Conservation (phyloP, 1,139 yeast genomes). For the Kurtzmaniella quercitrusa region DNA sequence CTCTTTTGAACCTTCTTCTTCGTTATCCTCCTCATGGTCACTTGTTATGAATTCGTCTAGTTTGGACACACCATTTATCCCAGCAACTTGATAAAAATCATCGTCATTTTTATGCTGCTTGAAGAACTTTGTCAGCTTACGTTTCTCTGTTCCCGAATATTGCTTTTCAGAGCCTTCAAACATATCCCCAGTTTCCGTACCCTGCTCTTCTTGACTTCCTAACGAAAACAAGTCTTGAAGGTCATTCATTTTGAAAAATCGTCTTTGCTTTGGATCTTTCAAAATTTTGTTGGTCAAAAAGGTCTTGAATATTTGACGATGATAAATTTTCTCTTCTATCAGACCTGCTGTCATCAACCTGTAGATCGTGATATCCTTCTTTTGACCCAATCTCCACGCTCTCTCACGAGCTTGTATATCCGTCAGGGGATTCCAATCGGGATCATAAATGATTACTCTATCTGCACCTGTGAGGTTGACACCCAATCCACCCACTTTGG, state of each 20-base stretch:
- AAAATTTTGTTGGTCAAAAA: constrained; percentile 88
- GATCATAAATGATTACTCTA: constrained; percentile 89
- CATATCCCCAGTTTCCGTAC: constrained; percentile 63
- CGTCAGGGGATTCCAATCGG: constrained; percentile 98
- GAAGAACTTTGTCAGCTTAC: constrained; percentile 21
- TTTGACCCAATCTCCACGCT: constrained; percentile 97
- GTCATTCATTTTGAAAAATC: constrained; percentile 91
- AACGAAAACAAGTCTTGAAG: constrained; percentile 83
- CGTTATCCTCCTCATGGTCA: constrained; percentile 20
- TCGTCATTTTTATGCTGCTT: constrained; percentile 40
- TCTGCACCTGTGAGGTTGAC: constrained; percentile 94
- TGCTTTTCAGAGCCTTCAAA: constrained; percentile 51
- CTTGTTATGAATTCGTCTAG: constrained; percentile 48
- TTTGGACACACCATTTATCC: constrained; percentile 51
- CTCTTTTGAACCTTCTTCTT: constrained; percentile 28
- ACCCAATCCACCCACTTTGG: constrained; percentile 95
- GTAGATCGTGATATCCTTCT: constrained; percentile 87
- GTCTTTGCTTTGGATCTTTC: constrained; percentile 90
- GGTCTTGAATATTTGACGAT: constrained; percentile 93
- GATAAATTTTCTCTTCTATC: constrained; percentile 94
- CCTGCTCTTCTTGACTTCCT: constrained; percentile 68
- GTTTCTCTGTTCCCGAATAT: constrained; percentile 23
- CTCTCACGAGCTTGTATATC: constrained; percentile 96
- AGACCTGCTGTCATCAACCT: constrained; percentile 92
- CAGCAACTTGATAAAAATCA: constrained; percentile 52